These are phyloP conservation scores for Ceriops zippeliana DNA, from an alignment of 345 rosid species.

Conservation along the genomic window DNA sequence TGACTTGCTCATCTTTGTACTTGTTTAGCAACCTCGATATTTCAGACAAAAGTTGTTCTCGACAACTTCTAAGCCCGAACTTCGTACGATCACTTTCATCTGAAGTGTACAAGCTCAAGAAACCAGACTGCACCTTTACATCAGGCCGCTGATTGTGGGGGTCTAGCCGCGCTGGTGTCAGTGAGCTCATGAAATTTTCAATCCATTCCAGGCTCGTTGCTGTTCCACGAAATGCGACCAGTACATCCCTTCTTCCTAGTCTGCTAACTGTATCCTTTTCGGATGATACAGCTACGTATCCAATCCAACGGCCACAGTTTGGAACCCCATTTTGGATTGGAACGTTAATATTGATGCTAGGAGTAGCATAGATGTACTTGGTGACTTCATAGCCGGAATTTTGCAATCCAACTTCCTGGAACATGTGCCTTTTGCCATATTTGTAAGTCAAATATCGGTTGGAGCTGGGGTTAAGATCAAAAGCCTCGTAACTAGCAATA, in stretches of 20 bases:
- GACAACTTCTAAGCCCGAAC: conserved; percentile 74
- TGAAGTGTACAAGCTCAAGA: conserved; percentile 74
- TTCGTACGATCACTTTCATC: conserved; percentile 43
- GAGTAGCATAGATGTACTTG: conserved; percentile 86
- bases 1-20: conserved; percentile 57
- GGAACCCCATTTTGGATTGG: conserved; percentile 52
- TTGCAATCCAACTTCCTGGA: conserved; percentile 48
- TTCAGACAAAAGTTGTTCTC: conserved; percentile 79
- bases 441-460: conserved; percentile 75
- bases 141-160: conserved; percentile 55
- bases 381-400: conserved; percentile 66
- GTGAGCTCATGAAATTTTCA: conserved; percentile 70
- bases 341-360: conserved; percentile 40
- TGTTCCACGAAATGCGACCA: conserved; percentile 75
- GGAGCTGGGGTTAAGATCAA: conserved; percentile 67
- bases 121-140: conserved; percentile 79
- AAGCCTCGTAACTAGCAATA: conserved; percentile 68
- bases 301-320: conserved; percentile 63
- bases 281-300: conserved; percentile 64
- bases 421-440: conserved; percentile 55
- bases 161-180: conserved; percentile 69
- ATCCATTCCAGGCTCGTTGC: conserved; percentile 79
- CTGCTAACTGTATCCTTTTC: conserved; percentile 42
- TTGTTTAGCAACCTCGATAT: conserved; percentile 53
- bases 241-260: conserved; percentile 74